A percentile compares a stretch with the other conserved stretches of the same genome.
These are phyloP conservation scores for Aspergillus haitiensis DNA, from an alignment of 495 filamentous ascomycete species.

Conservation along the genomic window DNA sequence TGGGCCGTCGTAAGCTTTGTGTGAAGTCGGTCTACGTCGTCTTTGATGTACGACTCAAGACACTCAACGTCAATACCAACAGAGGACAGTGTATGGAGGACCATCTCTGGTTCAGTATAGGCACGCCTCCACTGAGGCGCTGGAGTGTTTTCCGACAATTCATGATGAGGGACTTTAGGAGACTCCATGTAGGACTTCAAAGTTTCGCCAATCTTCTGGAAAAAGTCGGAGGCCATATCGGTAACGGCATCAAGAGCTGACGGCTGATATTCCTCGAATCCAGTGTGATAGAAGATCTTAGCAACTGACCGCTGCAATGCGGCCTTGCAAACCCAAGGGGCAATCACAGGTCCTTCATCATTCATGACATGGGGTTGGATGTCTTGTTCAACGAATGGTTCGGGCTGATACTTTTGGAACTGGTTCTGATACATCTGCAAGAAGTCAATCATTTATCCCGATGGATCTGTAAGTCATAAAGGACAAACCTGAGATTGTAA, in stretches of 20 bases:
- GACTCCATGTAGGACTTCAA: constrained; percentile 80
- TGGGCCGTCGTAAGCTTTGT: constrained; percentile 82
- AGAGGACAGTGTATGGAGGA: constrained; percentile 80
- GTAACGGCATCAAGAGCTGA: constrained; percentile 88
- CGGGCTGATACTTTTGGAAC: constrained; percentile 94
- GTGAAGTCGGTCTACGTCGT: constrained; percentile 88
- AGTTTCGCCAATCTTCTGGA: constrained; percentile 75
- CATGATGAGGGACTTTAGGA: constrained; percentile 61
- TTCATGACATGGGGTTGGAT: constrained; percentile 80
- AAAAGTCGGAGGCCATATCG: constrained; percentile 87
- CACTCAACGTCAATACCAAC: constrained; percentile 78
- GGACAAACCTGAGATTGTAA: constrained; percentile 81
- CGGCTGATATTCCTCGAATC: constrained; percentile 96
- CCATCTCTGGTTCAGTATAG: constrained; percentile 77
- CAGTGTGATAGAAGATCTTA: constrained; percentile 94
- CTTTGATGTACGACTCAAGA: constrained; percentile 85
- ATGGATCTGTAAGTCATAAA: neutral
- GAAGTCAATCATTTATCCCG: constrained; percentile 10
- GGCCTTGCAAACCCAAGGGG: constrained; percentile 72
- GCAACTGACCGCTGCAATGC: constrained; percentile 86
- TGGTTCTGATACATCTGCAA: constrained; percentile 92
- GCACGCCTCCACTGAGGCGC: constrained; percentile 56
- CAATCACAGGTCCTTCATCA: constrained; percentile 83
- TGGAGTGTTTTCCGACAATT: constrained; percentile 34
- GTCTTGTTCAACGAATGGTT: constrained; percentile 85